Percentiles rank a stretch among this genome's conserved stretches.
Evolutionary conservation across 1,284 basidiomycete genomes (phyloP).

Genomic region (Tilletia setariae): DNA sequence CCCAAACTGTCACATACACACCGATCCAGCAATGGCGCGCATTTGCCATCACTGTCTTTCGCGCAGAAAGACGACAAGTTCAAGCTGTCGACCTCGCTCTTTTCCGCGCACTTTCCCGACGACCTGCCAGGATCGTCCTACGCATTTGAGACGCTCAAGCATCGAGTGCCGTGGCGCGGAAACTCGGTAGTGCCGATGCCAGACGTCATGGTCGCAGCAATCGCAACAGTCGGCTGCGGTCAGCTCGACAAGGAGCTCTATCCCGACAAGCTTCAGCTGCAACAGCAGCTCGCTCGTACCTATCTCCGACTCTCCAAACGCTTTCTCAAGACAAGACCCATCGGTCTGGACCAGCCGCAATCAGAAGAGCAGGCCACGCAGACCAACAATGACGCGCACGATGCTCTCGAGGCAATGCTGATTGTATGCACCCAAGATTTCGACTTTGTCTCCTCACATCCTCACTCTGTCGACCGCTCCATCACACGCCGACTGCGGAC

Average conservation of each 20-base stretch:
- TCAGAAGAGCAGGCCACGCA: background rate
- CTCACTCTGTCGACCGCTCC: too few relatives aligned
- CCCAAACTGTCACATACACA: too few relatives aligned
- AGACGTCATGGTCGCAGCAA: background rate
- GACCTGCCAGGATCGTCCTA: background rate
- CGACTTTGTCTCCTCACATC: background rate
- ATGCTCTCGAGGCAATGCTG: background rate
- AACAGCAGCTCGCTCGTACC: background rate
- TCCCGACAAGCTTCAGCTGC: background rate
- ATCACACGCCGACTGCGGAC: too few relatives aligned
- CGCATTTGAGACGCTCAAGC: background rate
- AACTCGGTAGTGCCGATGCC: background rate
- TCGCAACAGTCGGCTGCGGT: background rate
- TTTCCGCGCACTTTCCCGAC: background rate
- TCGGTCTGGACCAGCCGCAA: constrained; percentile 6
- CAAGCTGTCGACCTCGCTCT: too few relatives aligned
- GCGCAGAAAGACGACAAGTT: background rate
- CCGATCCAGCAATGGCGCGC: background rate
- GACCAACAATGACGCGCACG: background rate
- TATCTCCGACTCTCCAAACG: background rate
- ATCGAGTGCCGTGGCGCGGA: background rate
- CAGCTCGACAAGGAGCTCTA: constrained; percentile 10
- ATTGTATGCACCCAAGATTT: constrained; percentile 5
- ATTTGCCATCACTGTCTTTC: background rate
- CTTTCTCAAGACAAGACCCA: background rate